phyloP scores from a whole-genome alignment of 805 yeast species.

The Wickerhamiella parazyma region DNA sequence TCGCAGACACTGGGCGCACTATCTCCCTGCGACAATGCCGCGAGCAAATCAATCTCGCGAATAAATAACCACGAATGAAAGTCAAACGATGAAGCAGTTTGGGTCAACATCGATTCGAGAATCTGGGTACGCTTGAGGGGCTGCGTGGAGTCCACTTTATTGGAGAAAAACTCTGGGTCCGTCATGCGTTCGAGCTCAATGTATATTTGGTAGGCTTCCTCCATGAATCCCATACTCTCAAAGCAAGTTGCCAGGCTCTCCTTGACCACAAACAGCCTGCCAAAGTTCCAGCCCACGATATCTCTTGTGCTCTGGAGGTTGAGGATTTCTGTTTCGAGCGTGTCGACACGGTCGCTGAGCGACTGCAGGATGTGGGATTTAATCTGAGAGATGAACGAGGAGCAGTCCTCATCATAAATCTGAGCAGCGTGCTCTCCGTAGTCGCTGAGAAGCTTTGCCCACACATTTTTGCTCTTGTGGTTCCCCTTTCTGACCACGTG shows the following conservation, averaged over 20 bases:
- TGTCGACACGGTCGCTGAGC: constrained; percentile 35
- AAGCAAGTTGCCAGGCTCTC: constrained; percentile 41
- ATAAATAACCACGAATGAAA: constrained; percentile 28
- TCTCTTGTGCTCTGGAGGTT: constrained; percentile 26
- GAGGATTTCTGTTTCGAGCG: constrained; percentile 30
- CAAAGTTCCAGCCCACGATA: constrained; percentile 34
- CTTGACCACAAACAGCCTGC: constrained; percentile 32
- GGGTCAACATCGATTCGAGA: constrained; percentile 25
- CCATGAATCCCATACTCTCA: constrained; percentile 41
- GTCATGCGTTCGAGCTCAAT: constrained; percentile 31
- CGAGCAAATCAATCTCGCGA: constrained; percentile 25
- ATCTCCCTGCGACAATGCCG: constrained; percentile 20
- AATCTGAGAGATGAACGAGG: constrained; percentile 28
- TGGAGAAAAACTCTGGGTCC: constrained; percentile 15
- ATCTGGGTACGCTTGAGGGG: constrained; percentile 15
- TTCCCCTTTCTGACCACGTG: constrained; percentile 28
- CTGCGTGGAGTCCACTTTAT: constrained; percentile 12
- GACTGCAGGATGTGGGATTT: constrained; percentile 41
- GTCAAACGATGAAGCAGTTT: constrained; percentile 28
- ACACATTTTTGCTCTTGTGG: constrained; percentile 13
- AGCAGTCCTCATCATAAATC: constrained; percentile 11
- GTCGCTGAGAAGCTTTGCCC: constrained; percentile 23
- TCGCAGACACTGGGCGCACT: constrained; percentile 21
- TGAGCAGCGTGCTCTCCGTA: constrained; percentile 18
- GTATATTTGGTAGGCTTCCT: constrained; percentile 46